Evolutionary conservation across 2,329 filamentous ascomycete genomes (phyloP).

Genomic region (Aspergillus sclerotialis): DNA sequence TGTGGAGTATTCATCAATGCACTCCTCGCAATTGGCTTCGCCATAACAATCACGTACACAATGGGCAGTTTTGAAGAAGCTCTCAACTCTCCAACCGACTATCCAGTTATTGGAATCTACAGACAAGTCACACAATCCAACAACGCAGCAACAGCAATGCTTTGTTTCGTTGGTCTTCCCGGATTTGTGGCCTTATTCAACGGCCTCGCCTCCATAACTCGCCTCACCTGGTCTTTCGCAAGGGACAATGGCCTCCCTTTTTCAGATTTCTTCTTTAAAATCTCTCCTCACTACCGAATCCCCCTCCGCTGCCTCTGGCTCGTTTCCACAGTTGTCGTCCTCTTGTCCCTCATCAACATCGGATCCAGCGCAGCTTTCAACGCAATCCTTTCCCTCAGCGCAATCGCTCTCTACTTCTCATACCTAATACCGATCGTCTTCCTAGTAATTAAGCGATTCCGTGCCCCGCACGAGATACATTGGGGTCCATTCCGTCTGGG

Average conservation of each 20-base stretch:
- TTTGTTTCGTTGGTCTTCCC: no score
- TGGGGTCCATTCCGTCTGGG: no score
- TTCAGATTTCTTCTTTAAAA: conserved; percentile 18
- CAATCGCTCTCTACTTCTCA: conserved; percentile 42
- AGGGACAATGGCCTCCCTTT: conserved; percentile 36
- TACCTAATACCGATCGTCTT: conserved; percentile 41
- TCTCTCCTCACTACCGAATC: conserved; percentile 29
- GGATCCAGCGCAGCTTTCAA: conserved; percentile 45
- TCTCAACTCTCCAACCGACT: no score
- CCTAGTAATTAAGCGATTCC: no score
- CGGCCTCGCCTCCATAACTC: conserved; percentile 27
- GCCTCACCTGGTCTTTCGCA: conserved; percentile 38
- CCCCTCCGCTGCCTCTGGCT: conserved; percentile 31
- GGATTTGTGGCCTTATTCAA: conserved; percentile 21
- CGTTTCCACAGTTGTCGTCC: conserved; percentile 16
- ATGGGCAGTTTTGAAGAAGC: no score
- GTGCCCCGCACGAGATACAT: no score
- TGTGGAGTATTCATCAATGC: no score
- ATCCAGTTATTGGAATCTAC: no score
- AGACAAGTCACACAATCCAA: no score
- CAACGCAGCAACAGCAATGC: no score
- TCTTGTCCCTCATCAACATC: conserved; percentile 41
- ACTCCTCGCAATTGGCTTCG: no score
- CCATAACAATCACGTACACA: no score
- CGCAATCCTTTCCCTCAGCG: conserved; percentile 43